Conservation (phyloP, 2,329 filamentous ascomycete species). For the Claviceps humidiphila region DNA sequence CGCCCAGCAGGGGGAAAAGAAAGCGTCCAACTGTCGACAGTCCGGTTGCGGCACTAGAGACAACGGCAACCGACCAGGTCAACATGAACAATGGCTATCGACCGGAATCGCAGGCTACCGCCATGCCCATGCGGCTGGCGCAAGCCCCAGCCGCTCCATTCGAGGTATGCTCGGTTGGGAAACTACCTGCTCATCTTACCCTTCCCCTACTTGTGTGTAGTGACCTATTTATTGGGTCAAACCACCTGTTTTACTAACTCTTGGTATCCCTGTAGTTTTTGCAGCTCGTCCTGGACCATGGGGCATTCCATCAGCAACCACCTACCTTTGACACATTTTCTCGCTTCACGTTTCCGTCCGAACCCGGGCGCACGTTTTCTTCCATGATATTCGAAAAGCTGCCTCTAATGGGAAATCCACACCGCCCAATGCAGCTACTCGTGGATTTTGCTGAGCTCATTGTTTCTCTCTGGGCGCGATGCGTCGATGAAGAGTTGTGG, state of each 20-base stretch:
- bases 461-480: slow-evolving; percentile 54
- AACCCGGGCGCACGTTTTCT: slow-evolving; percentile 42
- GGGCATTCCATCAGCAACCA: slow-evolving; percentile 37
- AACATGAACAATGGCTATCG: slow-evolving; percentile 19
- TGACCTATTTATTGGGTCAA: not conserved
- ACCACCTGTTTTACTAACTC: not conserved
- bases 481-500: slow-evolving; percentile 49
- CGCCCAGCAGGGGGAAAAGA: slow-evolving; percentile 56
- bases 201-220: not conserved
- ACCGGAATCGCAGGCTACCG: slow-evolving; percentile 7
- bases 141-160: slow-evolving; percentile 22
- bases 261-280: slow-evolving; percentile 32
- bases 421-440: slow-evolving; percentile 40
- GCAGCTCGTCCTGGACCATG: slow-evolving; percentile 52
- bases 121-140: slow-evolving; percentile 12
- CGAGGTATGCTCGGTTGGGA: slow-evolving; percentile 26
- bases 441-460: slow-evolving; percentile 51
- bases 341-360: slow-evolving; percentile 50
- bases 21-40: slow-evolving; percentile 55
- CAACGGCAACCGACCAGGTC: slow-evolving; percentile 30
- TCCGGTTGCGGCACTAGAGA: slow-evolving; percentile 49
- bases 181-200: not conserved
- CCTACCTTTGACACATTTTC: slow-evolving; percentile 56
- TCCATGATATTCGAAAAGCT: slow-evolving; percentile 55
- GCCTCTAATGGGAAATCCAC: slow-evolving; percentile 38